A percentile compares a stretch with the other conserved stretches of the same genome.
phyloP scores from a whole-genome alignment of 116 monocot genomes.

The Zostera marina region DNA sequence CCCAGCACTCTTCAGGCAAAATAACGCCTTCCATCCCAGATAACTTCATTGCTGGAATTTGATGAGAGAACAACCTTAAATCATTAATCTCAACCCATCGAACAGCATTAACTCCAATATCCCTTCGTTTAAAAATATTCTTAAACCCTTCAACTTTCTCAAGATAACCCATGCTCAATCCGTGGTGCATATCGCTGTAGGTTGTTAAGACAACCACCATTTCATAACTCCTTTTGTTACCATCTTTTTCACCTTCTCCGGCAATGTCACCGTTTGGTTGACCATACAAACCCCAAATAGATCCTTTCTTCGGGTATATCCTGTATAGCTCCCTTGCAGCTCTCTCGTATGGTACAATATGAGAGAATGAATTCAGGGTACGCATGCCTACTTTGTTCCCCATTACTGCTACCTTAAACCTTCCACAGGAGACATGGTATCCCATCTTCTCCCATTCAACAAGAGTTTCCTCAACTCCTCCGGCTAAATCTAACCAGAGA shows the following conservation, averaged over 20 bases:
- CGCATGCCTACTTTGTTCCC: constrained; percentile 27
- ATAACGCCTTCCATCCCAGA: constrained; percentile 22
- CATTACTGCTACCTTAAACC: constrained; percentile 6
- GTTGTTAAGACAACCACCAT: constrained; percentile 63
- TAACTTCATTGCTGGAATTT: constrained; percentile 67
- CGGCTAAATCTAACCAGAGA: constrained; percentile 21
- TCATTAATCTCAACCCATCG: constrained; percentile 48
- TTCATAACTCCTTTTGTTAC: constrained; percentile 32
- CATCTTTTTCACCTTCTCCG: constrained; percentile 3
- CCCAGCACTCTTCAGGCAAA: constrained; percentile 72
- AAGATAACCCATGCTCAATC: constrained; percentile 65
- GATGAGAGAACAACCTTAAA: constrained; percentile 55
- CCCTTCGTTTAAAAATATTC: constrained; percentile 56
- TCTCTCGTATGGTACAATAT: constrained; percentile 49
- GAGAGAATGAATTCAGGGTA: constrained; percentile 74
- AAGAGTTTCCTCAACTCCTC: background rate
- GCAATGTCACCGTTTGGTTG: background rate
- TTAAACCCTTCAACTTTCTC: constrained; percentile 89
- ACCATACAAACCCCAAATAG: constrained; percentile 64
- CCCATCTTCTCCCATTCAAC: constrained; percentile 11
- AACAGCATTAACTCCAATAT: constrained; percentile 63
- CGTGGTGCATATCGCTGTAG: constrained; percentile 51
- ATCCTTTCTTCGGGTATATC: constrained; percentile 79
- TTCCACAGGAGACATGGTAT: constrained; percentile 8
- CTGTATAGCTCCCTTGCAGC: constrained; percentile 61